Evolutionary conservation across 225 moss, liverwort and hornwort species (phyloP), one percentile per base, ranked within the genome.

Genomic region (Lunularia cruciata): DNA sequence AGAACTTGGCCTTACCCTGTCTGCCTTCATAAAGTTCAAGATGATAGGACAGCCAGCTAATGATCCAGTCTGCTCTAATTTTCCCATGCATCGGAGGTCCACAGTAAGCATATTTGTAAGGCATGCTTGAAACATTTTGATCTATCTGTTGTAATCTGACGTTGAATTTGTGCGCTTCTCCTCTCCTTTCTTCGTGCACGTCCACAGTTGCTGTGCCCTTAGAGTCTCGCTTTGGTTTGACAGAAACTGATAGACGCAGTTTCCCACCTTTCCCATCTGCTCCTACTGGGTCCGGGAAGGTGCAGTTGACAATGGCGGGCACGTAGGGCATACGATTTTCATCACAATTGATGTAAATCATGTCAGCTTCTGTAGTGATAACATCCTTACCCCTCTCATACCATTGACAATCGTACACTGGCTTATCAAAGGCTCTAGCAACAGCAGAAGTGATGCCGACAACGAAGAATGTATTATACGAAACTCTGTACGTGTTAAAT

Each of bases 371-470:
- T 0, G 83, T 78, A 15, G 60, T 73, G 55, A 47, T 59, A 13
- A 77, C 3, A 36, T 49, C 7, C 15, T 56, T 42, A 19, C 18
- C 38, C 47, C 35, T 4, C 53, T 68, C 19, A 38, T 81, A 78
- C 89, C 89, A 90, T 62, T 85, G 77, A 47, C 89, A 90, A 9
- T 48, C 62, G 65, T 83, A 79, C 19, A 76, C 85, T 13, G 87
- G 48, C 8, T 36, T 74, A 30, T 67, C 83, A 13, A 56, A 88
- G 12, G 64, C 22, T 57, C 85, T 67, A 25, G 81, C 83, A 18
- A 90, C 79, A 11, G 62, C 33, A 19, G 85, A 81, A 11, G 79
- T 59, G 68, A 90, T 76, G 15, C 89, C 89, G 0, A 33, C 43
- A 8, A 90, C 82, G 52, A 81, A 67, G 48, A 90, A 69, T 0